These are phyloP conservation scores for Cerioporus squamosus DNA, from an alignment of 1,284 basidiomycete species.

Conservation along the genomic window DNA sequence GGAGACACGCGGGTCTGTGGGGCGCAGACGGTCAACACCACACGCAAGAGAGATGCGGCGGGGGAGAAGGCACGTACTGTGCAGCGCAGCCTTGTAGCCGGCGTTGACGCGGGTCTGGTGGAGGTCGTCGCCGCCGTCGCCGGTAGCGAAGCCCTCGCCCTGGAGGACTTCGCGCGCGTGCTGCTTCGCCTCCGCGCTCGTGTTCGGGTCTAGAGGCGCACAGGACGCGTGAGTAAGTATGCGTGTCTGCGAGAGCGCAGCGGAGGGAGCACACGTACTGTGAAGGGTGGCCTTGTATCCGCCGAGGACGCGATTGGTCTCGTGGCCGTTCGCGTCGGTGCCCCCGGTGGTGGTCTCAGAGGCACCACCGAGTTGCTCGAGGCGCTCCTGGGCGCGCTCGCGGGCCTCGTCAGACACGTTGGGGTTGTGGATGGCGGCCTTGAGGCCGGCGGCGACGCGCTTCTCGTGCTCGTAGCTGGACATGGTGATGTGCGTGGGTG, in stretches of 20 bases:
- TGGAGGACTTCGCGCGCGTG: constrained; percentile 41
- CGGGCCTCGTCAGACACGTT: constrained; percentile 57
- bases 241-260: no score
- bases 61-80: constrained; percentile 36
- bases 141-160: constrained; percentile 32
- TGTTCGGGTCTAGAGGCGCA: constrained; percentile 31
- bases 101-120: constrained; percentile 41
- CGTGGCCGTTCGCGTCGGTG: constrained; percentile 25
- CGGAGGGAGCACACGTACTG: constrained; percentile 38
- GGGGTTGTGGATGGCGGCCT: constrained; percentile 58
- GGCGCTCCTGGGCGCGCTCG: constrained; percentile 45
- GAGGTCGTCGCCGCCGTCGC: constrained; percentile 15
- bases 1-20: constrained; percentile 42
- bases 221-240: background rate
- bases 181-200: constrained; percentile 48
- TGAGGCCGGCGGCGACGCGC: constrained; percentile 56
- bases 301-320: constrained; percentile 40
- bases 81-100: constrained; percentile 54
- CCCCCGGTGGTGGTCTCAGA: constrained; percentile 16
- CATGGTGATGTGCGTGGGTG: constrained; percentile 1
- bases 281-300: constrained; percentile 59
- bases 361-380: constrained; percentile 43
- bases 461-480: constrained; percentile 27
- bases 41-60: background rate
- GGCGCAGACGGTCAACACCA: background rate